Percentiles rank a stretch among this genome's conserved stretches.
These are phyloP conservation scores for Verticillium alfalfae DNA, from an alignment of 2,329 filamentous ascomycete genomes.

Conservation along the genomic window DNA sequence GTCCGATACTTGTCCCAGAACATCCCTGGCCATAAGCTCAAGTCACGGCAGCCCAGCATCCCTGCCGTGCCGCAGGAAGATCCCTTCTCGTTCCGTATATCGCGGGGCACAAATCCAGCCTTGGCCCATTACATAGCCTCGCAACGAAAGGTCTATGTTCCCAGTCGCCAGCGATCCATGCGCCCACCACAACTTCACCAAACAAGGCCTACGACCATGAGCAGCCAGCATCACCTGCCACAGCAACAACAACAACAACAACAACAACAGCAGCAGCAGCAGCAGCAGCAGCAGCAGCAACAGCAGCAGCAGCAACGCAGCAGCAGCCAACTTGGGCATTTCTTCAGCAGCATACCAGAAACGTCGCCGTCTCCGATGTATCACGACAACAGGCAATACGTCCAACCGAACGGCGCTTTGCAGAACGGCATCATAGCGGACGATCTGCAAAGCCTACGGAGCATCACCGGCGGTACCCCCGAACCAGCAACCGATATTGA, in stretches of 20 bases:
- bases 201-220: slow-evolving; percentile 9
- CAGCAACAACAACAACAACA: slow-evolving; percentile 17
- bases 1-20: slow-evolving; percentile 26
- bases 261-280: slow-evolving; percentile 14
- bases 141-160: slow-evolving; percentile 25
- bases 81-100: slow-evolving; percentile 29
- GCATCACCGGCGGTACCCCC: slow-evolving; percentile 20
- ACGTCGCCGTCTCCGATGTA: slow-evolving; percentile 7
- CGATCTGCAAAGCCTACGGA: slow-evolving; percentile 26
- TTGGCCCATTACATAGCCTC: slow-evolving; percentile 27
- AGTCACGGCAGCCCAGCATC: neutral
- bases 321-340: slow-evolving; percentile 7
- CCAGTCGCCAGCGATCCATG: slow-evolving; percentile 9
- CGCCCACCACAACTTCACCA: slow-evolving; percentile 10
- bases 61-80: slow-evolving; percentile 13
- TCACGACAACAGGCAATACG: slow-evolving; percentile 2
- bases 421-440: slow-evolving; percentile 27
- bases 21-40: slow-evolving; percentile 26
- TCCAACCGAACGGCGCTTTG: slow-evolving; percentile 3
- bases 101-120: slow-evolving; percentile 24
- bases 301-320: slow-evolving; percentile 16
- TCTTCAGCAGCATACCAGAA: slow-evolving; percentile 9
- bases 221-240: slow-evolving; percentile 8
- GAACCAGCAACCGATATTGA: slow-evolving; percentile 23
- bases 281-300: slow-evolving; percentile 17